phyloP scores from a whole-genome alignment of 352 stramenopile genomes.

The Elongisporangium undulatum region DNA sequence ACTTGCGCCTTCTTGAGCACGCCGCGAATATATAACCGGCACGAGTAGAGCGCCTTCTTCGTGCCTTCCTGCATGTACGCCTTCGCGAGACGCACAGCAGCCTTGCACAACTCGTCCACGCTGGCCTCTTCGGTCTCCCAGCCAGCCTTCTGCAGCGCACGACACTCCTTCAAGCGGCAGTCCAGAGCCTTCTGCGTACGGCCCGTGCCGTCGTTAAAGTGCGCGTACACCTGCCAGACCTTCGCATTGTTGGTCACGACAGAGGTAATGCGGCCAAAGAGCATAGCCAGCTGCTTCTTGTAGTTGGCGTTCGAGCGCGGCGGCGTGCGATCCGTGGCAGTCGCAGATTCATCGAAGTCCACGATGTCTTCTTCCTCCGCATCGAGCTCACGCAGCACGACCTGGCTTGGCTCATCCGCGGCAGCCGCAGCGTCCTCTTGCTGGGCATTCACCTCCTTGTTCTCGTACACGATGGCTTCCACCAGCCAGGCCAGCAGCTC shows the following conservation, averaged over 20 bases:
- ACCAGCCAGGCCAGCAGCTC: constrained; percentile 82
- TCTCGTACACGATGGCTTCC: constrained; percentile 67
- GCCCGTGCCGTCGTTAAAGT: constrained; percentile 68
- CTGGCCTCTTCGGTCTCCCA: constrained; percentile 62
- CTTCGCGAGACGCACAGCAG: constrained; percentile 44
- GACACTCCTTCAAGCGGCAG: constrained; percentile 75
- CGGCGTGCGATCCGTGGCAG: constrained; percentile 40
- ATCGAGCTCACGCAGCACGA: constrained; percentile 15
- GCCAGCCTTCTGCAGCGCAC: constrained; percentile 55
- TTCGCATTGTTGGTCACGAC: constrained; percentile 75
- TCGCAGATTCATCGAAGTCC: constrained; percentile 40
- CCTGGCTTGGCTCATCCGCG: constrained; percentile 10
- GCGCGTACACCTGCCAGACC: constrained; percentile 81
- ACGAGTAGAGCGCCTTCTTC: constrained; percentile 79
- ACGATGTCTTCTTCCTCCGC: constrained; percentile 44
- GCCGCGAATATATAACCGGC: constrained; percentile 66
- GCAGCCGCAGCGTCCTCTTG: constrained; percentile 21
- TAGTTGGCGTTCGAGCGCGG: constrained; percentile 53
- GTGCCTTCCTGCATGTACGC: constrained; percentile 66
- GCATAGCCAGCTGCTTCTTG: constrained; percentile 71
- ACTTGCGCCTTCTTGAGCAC: constrained; percentile 77
- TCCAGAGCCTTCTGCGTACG: constrained; percentile 69
- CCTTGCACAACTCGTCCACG: constrained; percentile 56
- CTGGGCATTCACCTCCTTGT: constrained; percentile 26
- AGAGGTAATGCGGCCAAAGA: constrained; percentile 74